These are phyloP conservation scores for Plasmodium blacklocki DNA, from an alignment of 169 alveolate genomes.

Conservation along the genomic window DNA sequence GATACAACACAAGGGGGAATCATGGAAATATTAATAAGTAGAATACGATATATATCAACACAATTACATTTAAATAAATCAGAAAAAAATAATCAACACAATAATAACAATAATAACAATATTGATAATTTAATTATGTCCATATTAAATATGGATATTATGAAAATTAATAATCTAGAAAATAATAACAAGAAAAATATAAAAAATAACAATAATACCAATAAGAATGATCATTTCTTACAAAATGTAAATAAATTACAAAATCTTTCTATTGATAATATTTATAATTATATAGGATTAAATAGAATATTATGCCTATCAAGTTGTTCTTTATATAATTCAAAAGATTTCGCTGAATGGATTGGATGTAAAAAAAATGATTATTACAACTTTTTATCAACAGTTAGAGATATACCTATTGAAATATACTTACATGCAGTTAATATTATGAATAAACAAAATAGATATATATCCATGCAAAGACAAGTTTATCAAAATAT, in stretches of 20 bases:
- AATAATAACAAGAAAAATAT: not conserved
- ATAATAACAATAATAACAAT: conserved; percentile 10
- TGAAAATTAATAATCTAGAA: not conserved
- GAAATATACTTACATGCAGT: conserved; percentile 78
- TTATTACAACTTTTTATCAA: conserved; percentile 88
- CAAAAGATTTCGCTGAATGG: conserved; percentile 91
- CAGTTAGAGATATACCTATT: conserved; percentile 88
- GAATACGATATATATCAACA: conserved; percentile 95
- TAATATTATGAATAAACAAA: conserved; percentile 68
- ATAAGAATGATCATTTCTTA: not conserved
- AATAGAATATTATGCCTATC: conserved; percentile 58
- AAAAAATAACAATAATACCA: not conserved
- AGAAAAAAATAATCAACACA: not conserved
- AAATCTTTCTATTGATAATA: conserved; percentile 5
- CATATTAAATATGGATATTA: not conserved
- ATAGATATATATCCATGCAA: conserved; percentile 76
- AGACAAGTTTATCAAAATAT: conserved; percentile 72
- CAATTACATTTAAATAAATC: conserved; percentile 81
- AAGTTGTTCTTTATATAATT: conserved; percentile 81
- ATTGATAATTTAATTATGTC: not conserved
- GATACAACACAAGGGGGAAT: conserved; percentile 91
- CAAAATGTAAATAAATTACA: conserved; percentile 20
- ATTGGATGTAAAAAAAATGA: conserved; percentile 86
- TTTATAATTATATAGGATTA: conserved; percentile 37
- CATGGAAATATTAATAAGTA: conserved; percentile 94